Conservation (phyloP, 768 basidiomycete species). For the Punctularia strigosozonata region DNA sequence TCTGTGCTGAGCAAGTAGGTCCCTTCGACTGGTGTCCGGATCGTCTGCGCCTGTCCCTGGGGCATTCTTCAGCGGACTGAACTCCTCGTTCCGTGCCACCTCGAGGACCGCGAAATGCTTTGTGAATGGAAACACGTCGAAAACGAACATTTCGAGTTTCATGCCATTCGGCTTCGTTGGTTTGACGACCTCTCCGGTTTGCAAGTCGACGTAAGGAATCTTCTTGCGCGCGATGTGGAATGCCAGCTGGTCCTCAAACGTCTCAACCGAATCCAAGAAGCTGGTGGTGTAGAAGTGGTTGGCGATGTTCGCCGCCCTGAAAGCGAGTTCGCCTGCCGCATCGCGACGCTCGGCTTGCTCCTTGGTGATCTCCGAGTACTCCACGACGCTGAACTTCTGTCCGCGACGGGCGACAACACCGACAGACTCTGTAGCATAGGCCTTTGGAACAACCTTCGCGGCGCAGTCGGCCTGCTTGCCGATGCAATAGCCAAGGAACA, state of each 20-base stretch:
- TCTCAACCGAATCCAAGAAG: slow-evolving; percentile 68
- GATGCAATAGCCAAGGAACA: slow-evolving; percentile 94
- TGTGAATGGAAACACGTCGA: slow-evolving; percentile 96
- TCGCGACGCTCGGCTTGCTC: slow-evolving; percentile 78
- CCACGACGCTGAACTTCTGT: slow-evolving; percentile 84
- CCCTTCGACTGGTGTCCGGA: slow-evolving; percentile 81
- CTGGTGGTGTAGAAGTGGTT: slow-evolving; percentile 95
- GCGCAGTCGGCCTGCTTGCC: slow-evolving; percentile 81
- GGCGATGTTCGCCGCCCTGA: slow-evolving; percentile 93
- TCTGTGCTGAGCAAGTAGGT: slow-evolving; percentile 79
- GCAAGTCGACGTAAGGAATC: slow-evolving; percentile 72
- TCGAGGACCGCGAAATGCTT: slow-evolving; percentile 77
- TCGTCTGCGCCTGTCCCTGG: slow-evolving; percentile 86
- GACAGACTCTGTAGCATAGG: slow-evolving; percentile 78
- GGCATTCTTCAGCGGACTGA: slow-evolving; percentile 95
- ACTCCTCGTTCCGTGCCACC: slow-evolving; percentile 81
- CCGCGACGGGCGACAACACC: slow-evolving; percentile 85
- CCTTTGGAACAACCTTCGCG: slow-evolving; percentile 93
- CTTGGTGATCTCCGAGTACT: slow-evolving; percentile 91
- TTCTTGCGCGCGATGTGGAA: slow-evolving; percentile 99
- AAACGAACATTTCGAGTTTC: slow-evolving; percentile 98
- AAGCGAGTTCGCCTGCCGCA: slow-evolving; percentile 64
- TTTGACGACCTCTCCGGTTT: slow-evolving; percentile 59
- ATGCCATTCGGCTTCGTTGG: slow-evolving; percentile 92
- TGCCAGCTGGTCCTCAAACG: slow-evolving; percentile 80